phyloP scores from a whole-genome alignment of 2,329 filamentous ascomycete species.

The Fusarium nodosum region DNA sequence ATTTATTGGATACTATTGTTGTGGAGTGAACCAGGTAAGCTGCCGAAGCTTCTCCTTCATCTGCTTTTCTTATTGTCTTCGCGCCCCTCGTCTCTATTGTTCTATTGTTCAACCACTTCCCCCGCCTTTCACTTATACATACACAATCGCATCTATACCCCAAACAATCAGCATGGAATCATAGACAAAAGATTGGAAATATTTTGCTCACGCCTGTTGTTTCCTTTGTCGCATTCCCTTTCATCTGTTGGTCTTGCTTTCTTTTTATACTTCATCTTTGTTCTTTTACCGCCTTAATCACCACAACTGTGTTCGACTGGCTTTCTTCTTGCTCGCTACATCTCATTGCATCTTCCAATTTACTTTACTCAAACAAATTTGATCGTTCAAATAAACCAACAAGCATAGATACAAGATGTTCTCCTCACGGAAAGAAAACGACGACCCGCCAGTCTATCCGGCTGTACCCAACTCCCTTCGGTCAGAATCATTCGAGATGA shows the following conservation, averaged over 20 bases:
- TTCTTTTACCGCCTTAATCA: conserved; percentile 31
- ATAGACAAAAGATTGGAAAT: conserved; percentile 46
- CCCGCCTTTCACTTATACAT: conserved; percentile 27
- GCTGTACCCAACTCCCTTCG: conserved; percentile 57
- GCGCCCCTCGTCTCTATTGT: conserved; percentile 29
- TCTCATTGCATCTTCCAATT: conserved; percentile 11
- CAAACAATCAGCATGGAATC: conserved; percentile 45
- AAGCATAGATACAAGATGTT: conserved; percentile 55
- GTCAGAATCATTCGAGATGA: conserved; percentile 56
- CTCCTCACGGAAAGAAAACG: conserved; percentile 53
- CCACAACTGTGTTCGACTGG: conserved; percentile 7
- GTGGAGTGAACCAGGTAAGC: conserved; percentile 47
- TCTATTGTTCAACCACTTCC: conserved; percentile 35
- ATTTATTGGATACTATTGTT: conserved; percentile 43
- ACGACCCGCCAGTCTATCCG: conserved; percentile 53
- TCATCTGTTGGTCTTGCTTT: conserved; percentile 27
- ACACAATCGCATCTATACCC: conserved; percentile 33
- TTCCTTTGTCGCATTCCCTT: conserved; percentile 42
- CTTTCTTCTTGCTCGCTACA: conserved; percentile 13
- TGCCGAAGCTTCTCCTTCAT: conserved; percentile 31
- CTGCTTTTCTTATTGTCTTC: conserved; percentile 48
- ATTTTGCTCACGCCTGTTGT: conserved; percentile 34
- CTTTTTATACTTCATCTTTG: conserved; percentile 37
- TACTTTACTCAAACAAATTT: conserved; percentile 25
- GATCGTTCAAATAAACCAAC: conserved; percentile 46